Percentiles rank a stretch among this genome's conserved stretches.
phyloP scores from a whole-genome alignment of 768 basidiomycete species.

The Tricholoma matsutake region DNA sequence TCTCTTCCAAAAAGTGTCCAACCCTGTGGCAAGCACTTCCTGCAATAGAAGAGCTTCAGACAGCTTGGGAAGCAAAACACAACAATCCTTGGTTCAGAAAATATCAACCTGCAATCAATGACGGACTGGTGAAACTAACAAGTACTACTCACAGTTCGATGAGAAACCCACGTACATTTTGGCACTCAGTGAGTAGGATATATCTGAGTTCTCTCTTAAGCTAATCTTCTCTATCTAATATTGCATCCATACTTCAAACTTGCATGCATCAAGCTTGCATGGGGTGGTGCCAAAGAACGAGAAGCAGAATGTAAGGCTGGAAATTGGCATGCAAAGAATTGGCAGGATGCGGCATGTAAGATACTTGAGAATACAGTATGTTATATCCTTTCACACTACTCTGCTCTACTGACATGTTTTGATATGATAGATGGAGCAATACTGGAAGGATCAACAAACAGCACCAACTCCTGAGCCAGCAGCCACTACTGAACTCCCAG shows the following conservation, averaged over 20 bases:
- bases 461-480: background rate
- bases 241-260: constrained; percentile 30
- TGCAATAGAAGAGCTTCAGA: background rate
- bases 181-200: background rate
- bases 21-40: background rate
- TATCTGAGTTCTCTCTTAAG: background rate
- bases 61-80: background rate
- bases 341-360: constrained; percentile 18
- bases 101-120: constrained; percentile 9
- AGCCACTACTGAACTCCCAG: background rate
- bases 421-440: background rate
- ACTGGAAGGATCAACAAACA: constrained; percentile 1
- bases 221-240: background rate
- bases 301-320: constrained; percentile 8
- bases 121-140: constrained; percentile 14
- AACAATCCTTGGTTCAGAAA: background rate
- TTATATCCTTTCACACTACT: background rate
- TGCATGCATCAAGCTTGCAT: constrained; percentile 19
- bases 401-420: background rate
- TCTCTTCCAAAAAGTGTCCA: background rate
- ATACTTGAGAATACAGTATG: constrained; percentile 3
- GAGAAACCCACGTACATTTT: constrained; percentile 13
- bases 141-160: constrained; percentile 11
- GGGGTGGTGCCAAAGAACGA: constrained; percentile 27
- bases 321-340: constrained; percentile 17